Base-by-base conservation (phyloP, 495 filamentous ascomycete species). In the Annulohypoxylon stygium region DNA sequence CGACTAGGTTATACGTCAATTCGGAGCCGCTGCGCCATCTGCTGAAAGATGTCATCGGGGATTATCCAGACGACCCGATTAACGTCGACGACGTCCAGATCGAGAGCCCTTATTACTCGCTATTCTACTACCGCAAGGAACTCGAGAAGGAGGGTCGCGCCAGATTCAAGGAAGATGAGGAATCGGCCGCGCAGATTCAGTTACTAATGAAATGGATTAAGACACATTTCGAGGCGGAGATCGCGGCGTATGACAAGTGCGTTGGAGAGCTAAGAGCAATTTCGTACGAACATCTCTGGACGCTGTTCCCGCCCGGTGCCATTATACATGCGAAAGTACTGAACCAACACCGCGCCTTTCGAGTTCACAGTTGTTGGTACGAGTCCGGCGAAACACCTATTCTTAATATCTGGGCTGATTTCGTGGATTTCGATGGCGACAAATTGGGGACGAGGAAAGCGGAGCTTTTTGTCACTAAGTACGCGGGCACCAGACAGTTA, bases 161-260 rank as follows among this genome's bases (percentile, higher is more conserved):
- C 23, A 73, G 79, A 11, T 83, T 83, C 26, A 63, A 60, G 4
- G 69, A 70, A 2, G 78, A 82, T 60, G 10, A 57, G n/a, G 77
- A 80, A 11, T 74, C 75, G 1, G 66, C 75, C 10, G 60, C 65
- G 1, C 76, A 81, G 9, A 66, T 81, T 20, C 54, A 71, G 12
- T 55, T 81, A n/a, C 73, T 83, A n/a, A 30, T 79, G 1, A 57
- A 36, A 18, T 82, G 80, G 80, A 81, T 82, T 70, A 69, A 75
- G 30, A 61, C 62, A 10, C 75, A 80, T 26, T 82, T 82, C 37
- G 77, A 75, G 58, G 34, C 58, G 9, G 78, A 82, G 2, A 80
- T 80, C 39, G 69, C 76, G n/a, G 76, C 79, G 26, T 70, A 78
- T 67, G 68, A 79, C 6, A 68, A 60, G 33, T 82, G 77, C 64